phyloP scores from a whole-genome alignment of 192 early-diverging fungal genomes.

The Coemansia sp. region DNA sequence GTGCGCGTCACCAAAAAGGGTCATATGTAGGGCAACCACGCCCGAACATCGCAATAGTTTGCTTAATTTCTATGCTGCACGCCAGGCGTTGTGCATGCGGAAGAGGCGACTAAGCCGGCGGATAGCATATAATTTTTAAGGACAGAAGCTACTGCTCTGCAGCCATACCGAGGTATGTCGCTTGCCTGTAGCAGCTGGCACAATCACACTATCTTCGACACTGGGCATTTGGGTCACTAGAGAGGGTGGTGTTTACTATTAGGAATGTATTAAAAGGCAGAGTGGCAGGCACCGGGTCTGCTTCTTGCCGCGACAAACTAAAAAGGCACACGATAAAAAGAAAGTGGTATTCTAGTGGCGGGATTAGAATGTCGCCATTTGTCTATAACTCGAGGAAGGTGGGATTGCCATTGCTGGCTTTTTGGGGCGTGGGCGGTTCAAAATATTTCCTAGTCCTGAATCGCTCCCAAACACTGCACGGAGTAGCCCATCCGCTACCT shows the following conservation, averaged over 20 bases:
- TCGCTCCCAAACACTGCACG: slow-evolving; percentile 54
- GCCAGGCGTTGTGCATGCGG: slow-evolving; percentile 9
- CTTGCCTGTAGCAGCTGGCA: neutral
- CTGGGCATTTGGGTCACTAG: neutral
- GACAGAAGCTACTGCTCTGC: neutral
- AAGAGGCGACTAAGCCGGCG: neutral
- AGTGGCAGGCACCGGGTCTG: slow-evolving; percentile 4
- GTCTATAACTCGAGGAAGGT: slow-evolving; percentile 14
- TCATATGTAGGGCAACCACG: neutral
- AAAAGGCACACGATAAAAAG: neutral
- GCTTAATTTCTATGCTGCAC: slow-evolving; percentile 12
- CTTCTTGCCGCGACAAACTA: neutral
- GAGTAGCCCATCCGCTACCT: slow-evolving; percentile 44
- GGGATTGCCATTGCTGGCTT: slow-evolving; percentile 47
- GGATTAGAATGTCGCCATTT: slow-evolving; percentile 28
- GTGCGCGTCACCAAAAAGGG: neutral
- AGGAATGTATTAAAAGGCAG: neutral
- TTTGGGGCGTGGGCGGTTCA: slow-evolving; percentile 47
- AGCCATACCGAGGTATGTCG: neutral
- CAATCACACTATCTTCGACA: neutral
- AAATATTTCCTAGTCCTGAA: slow-evolving; percentile 44
- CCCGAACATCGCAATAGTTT: neutral
- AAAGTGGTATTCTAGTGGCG: neutral
- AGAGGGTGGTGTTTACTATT: neutral
- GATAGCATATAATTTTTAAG: neutral